phyloP scores from a whole-genome alignment of 306 rosid genomes.

The Leucaena leucocephala region DNA sequence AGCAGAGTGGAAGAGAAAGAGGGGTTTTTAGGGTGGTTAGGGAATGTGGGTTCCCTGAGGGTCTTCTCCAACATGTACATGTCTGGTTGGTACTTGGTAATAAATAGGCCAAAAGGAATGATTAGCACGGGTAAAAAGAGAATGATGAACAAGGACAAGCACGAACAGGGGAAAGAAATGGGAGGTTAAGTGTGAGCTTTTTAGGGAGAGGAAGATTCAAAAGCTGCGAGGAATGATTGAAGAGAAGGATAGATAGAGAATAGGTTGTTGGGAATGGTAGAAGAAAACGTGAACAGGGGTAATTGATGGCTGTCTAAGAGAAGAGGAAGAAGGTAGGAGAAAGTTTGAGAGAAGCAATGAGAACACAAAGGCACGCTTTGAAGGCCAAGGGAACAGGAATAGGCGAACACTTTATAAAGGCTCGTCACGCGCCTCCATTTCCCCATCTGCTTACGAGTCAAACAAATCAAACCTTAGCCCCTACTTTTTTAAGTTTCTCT shows the following conservation, averaged over 20 bases:
- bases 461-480: slow-evolving; percentile 17
- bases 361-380: slow-evolving; percentile 61
- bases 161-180: slow-evolving; percentile 7
- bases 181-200: not conserved
- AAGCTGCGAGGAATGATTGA: slow-evolving; percentile 40
- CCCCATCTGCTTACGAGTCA: slow-evolving; percentile 49
- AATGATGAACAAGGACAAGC: slow-evolving; percentile 36
- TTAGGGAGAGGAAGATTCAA: not conserved
- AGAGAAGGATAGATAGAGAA: not conserved
- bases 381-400: slow-evolving; percentile 41
- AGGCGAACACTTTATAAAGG: slow-evolving; percentile 50
- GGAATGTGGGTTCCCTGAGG: slow-evolving; percentile 39
- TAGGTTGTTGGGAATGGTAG: slow-evolving; percentile 6
- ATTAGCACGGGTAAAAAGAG: slow-evolving; percentile 17
- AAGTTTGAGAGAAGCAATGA: slow-evolving; percentile 47
- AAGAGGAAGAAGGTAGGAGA: slow-evolving; percentile 33
- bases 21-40: slow-evolving; percentile 40
- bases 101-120: not conserved
- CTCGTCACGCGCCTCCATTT: slow-evolving; percentile 59
- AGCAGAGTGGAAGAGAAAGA: slow-evolving; percentile 85
- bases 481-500: not conserved
- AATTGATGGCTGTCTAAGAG: slow-evolving; percentile 41
- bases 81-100: slow-evolving; percentile 26
- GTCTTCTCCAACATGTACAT: slow-evolving; percentile 54
- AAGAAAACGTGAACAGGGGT: slow-evolving; percentile 31